These are phyloP conservation scores for Pleurotus tuoliensis DNA, from an alignment of 768 basidiomycete species.

Conservation along the genomic window DNA sequence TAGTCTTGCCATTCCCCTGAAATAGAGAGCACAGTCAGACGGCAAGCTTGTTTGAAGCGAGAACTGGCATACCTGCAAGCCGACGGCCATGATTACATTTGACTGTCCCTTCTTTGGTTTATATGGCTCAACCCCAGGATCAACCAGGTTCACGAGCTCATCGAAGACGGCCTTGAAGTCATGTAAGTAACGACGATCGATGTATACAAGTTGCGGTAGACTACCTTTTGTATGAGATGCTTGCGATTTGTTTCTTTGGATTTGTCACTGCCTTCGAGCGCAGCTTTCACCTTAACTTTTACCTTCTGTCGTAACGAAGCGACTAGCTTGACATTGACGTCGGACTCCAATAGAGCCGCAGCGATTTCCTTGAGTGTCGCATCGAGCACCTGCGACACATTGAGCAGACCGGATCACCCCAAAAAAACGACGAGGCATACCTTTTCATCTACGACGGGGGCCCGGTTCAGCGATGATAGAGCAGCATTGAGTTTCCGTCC, in stretches of 20 bases:
- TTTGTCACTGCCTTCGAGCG: conserved; percentile 69
- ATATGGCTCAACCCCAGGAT: conserved; percentile 93
- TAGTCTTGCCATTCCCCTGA: conserved; percentile 97
- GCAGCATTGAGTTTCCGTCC: conserved; percentile 93
- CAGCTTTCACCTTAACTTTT: conserved; percentile 83
- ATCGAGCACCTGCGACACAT: conserved; percentile 73
- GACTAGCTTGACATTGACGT: conserved; percentile 98
- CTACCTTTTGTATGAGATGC: conserved; percentile 88
- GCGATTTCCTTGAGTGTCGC: conserved; percentile 93
- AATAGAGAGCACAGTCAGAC: background rate
- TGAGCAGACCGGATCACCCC: background rate
- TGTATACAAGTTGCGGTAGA: conserved; percentile 4
- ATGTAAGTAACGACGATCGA: no score
- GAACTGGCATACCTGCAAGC: conserved; percentile 68
- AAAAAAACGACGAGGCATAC: conserved; percentile 33
- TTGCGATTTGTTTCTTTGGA: conserved; percentile 79
- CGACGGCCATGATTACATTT: conserved; percentile 97
- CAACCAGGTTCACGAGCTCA: conserved; percentile 91
- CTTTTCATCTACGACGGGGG: conserved; percentile 89
- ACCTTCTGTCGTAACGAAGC: conserved; percentile 84
- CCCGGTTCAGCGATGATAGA: conserved; percentile 82
- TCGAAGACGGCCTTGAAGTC: conserved; percentile 82
- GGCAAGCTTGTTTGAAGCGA: background rate
- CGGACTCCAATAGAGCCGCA: conserved; percentile 89
- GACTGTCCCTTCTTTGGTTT: conserved; percentile 94